A percentile compares a stretch with the other conserved stretches of the same genome.
Evolutionary conservation across 2,329 filamentous ascomycete species (phyloP).

Genomic region (Blumeriella jaapii): DNA sequence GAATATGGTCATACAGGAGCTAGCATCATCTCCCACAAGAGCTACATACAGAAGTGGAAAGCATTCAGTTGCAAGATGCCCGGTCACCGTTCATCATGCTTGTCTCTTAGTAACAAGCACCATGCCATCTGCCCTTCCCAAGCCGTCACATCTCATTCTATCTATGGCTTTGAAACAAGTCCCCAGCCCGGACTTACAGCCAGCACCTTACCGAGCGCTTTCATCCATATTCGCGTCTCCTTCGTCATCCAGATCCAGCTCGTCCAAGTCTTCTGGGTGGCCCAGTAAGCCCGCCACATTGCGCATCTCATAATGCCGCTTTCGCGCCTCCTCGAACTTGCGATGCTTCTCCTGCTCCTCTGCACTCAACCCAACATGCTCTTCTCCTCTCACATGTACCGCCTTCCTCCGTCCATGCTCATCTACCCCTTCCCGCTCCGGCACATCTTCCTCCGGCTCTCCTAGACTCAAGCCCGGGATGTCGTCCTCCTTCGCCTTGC

Average conservation of each 20-base stretch:
- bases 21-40: too few species aligned
- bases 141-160: neutral
- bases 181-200: slow-evolving; percentile 1
- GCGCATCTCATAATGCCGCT: slow-evolving; percentile 98
- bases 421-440: slow-evolving; percentile 35
- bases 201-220: slow-evolving; percentile 10
- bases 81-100: too few species aligned
- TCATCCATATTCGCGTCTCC: slow-evolving; percentile 36
- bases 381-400: slow-evolving; percentile 63
- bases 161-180: too few species aligned
- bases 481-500: slow-evolving; percentile 48
- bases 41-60: too few species aligned
- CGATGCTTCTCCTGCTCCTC: slow-evolving; percentile 87
- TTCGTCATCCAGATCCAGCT: slow-evolving; percentile 47
- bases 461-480: slow-evolving; percentile 89
- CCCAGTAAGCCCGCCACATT: slow-evolving; percentile 82
- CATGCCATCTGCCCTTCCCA: neutral
- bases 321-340: slow-evolving; percentile 81
- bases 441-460: slow-evolving; percentile 70
- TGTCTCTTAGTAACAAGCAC: too few species aligned
- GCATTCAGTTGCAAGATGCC: too few species aligned
- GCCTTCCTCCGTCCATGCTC: slow-evolving; percentile 47
- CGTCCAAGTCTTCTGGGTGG: slow-evolving; percentile 55
- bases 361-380: slow-evolving; percentile 43
- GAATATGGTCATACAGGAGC: too few species aligned